These are phyloP conservation scores for Chloris gayana DNA, from an alignment of 176 grass and related monocot species.

Conservation along the genomic window DNA sequence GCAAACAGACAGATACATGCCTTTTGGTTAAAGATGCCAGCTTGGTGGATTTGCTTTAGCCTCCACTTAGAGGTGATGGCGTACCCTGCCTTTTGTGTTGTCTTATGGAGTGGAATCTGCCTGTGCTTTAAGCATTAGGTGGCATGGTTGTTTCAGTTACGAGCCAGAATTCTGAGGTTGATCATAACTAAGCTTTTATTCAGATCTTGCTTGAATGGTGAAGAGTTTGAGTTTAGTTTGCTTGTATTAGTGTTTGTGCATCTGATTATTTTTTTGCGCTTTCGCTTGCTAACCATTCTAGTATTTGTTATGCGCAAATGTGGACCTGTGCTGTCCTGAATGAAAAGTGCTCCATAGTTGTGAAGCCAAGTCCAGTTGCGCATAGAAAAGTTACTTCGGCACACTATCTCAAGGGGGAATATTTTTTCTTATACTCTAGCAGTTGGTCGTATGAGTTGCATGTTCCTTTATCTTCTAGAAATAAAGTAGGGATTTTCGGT, in stretches of 20 bases:
- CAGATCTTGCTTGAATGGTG: background rate
- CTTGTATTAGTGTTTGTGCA: background rate
- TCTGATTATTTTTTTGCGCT: too few species aligned
- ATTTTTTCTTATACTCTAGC: conserved; percentile 3
- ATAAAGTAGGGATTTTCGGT: background rate
- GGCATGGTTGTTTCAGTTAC: background rate
- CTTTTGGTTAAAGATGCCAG: conserved; percentile 33
- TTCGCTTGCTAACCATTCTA: too few species aligned
- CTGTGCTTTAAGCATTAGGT: conserved; percentile 1
- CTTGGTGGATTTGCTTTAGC: conserved; percentile 40
- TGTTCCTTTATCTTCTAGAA: conserved; percentile 12
- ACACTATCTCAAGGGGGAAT: background rate
- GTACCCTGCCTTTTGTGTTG: background rate
- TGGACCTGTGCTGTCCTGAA: background rate
- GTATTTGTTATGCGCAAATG: background rate
- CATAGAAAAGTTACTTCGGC: too few species aligned
- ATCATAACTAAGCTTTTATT: background rate
- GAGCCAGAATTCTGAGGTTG: background rate
- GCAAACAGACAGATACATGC: conserved; percentile 12
- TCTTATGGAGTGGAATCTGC: conserved; percentile 28
- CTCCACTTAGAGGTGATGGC: conserved; percentile 14
- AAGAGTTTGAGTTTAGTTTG: conserved; percentile 8
- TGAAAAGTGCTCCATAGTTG: background rate
- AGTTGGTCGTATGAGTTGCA: background rate
- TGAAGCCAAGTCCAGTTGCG: too few species aligned